Evolutionary conservation across 2,329 filamentous ascomycete species (phyloP), one percentile per base, ranked within the genome.

Genomic region (Alternaria dauci): DNA sequence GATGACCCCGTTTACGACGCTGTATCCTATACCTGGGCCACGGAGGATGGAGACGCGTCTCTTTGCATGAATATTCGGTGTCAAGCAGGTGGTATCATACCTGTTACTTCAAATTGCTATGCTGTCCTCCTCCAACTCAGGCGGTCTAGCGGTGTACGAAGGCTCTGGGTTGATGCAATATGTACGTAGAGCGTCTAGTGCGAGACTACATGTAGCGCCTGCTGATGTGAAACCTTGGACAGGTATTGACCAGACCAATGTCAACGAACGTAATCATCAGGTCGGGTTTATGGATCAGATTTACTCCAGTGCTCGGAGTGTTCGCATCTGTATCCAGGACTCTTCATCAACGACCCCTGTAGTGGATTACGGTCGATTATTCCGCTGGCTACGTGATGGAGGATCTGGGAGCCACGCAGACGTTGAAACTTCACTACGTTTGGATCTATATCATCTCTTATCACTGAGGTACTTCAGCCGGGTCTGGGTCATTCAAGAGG

Each of bases 401-500:
- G 3, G 16, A 5, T 2, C 25, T 12, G 9, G 30, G 25, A 16
- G 2, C 34, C 28, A 20, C 32, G 8, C 1, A 20, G 8, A 32
- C 26, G 3, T n/a, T 36, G 5, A n/a, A 36, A 36, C 34, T 5
- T n/a, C 34, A 36, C 34, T n/a, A 14, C 5, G 32, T 14, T 1
- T 2, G 5, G 11, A 12, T 5, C 12, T 39, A 20, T 12, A 36
- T 0, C 9, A 23, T 18, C 41, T 60, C 8, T 9, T 47, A 2
- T 41, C 43, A 3, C 18, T 60, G 5, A 28, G 63, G 8, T 71
- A 64, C 20, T 70, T 71, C 34, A 8, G 42, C 7, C 51, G 67
- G 3, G 59, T 63, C 8, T 70, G 67, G 66, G 43, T 68, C 3
- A 56, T 68, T 42, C 67, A 71, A 51, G 67, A 69, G 30, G 48